Conservation (phyloP, 805 yeast genomes). For the Pichia insulana region DNA sequence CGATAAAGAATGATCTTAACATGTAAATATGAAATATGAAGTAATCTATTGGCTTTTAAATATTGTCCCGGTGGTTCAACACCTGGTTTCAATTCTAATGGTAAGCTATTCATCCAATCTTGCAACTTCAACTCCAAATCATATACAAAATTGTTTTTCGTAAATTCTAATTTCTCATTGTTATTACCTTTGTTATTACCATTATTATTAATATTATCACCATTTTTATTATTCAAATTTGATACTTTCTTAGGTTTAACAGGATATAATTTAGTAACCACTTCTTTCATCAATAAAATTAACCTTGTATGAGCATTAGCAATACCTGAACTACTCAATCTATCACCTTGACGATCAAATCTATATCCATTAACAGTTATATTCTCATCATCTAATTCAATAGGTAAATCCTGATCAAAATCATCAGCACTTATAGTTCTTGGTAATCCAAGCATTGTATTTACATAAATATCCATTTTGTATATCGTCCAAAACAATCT, state of each 20-base stretch:
- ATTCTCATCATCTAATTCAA: conserved; percentile 79
- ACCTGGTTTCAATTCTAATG: conserved; percentile 64
- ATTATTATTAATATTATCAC: conserved; percentile 1
- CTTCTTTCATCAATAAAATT: conserved; percentile 59
- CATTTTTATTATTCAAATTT: conserved; percentile 14
- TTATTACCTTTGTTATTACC: neutral
- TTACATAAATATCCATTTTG: conserved; percentile 84
- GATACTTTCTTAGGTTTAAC: conserved; percentile 36
- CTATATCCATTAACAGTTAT: conserved; percentile 58
- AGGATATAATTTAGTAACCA: conserved; percentile 69
- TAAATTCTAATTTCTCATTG: conserved; percentile 20
- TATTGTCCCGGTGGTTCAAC: conserved; percentile 59
- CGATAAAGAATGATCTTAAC: conserved; percentile 76
- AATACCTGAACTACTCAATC: conserved; percentile 63
- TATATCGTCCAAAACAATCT: conserved; percentile 83
- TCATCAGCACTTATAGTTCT: conserved; percentile 67
- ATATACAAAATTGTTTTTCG: conserved; percentile 37
- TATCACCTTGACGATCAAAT: conserved; percentile 34
- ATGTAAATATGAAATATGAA: conserved; percentile 65
- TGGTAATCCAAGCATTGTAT: conserved; percentile 81
- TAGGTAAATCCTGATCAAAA: conserved; percentile 80
- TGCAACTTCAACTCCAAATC: conserved; percentile 61
- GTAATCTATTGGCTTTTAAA: conserved; percentile 62
- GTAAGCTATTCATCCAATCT: conserved; percentile 64
- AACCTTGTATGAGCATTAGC: conserved; percentile 80